These are phyloP conservation scores for Galium porrigens DNA, from an alignment of 305 asterid species.

Conservation along the genomic window DNA sequence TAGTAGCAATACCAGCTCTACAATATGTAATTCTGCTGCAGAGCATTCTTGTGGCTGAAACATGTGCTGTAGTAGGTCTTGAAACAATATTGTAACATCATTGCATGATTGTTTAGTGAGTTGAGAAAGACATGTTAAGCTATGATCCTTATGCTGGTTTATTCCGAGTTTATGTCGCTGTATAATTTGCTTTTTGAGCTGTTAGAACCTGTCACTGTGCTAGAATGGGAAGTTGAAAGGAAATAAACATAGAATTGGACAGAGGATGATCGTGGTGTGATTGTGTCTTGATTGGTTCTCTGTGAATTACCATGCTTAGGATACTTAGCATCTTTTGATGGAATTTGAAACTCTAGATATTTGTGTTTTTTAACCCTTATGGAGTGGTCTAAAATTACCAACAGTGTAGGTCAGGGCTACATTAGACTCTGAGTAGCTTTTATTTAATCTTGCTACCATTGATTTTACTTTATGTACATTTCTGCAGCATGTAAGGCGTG, in stretches of 20 bases:
- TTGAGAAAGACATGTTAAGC: no score
- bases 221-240: background rate
- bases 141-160: no score
- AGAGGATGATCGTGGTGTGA: background rate
- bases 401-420: background rate
- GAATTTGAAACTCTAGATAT: background rate
- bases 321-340: background rate
- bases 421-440: no score
- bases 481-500: conserved; percentile 97
- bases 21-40: background rate
- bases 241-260: background rate
- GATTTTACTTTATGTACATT: conserved; percentile 20
- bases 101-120: no score
- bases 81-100: background rate
- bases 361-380: background rate
- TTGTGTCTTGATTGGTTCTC: background rate
- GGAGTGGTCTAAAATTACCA: background rate
- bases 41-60: background rate
- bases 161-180: no score
- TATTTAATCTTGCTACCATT: background rate
- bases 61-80: background rate
- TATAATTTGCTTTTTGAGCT: no score
- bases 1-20: no score
- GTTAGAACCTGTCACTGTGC: no score
- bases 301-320: background rate